Percentiles rank a stretch among this genome's conserved stretches.
Evolutionary conservation across 1,284 basidiomycete species (phyloP).

Genomic region (Ceratobasidium sp.): DNA sequence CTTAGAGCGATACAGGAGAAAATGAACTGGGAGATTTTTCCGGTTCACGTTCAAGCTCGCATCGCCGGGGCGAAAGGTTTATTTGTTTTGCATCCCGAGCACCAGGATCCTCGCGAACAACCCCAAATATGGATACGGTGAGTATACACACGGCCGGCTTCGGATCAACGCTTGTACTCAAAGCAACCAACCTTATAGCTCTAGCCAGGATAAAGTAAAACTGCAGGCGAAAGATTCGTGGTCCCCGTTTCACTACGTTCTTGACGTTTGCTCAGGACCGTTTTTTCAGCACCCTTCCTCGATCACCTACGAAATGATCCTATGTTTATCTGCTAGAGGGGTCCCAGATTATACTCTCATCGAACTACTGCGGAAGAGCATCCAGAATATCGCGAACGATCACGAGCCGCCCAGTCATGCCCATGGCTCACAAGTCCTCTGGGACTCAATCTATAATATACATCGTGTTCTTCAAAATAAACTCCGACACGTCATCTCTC

Average conservation of each 20-base stretch:
- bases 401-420: slow-evolving; percentile 11
- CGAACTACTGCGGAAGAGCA: slow-evolving; percentile 27
- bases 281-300: slow-evolving; percentile 3
- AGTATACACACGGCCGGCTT: slow-evolving; percentile 3
- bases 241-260: slow-evolving; percentile 27
- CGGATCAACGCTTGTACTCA: too few relatives aligned
- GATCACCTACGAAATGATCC: slow-evolving; percentile 37
- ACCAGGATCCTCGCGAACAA: slow-evolving; percentile 7
- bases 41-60: slow-evolving; percentile 46
- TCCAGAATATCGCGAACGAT: slow-evolving; percentile 1
- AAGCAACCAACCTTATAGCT: not conserved
- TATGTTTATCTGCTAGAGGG: slow-evolving; percentile 44
- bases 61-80: slow-evolving; percentile 48
- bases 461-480: slow-evolving; percentile 29
- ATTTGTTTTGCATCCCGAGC: slow-evolving; percentile 40
- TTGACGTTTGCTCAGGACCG: slow-evolving; percentile 20
- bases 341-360: slow-evolving; percentile 28
- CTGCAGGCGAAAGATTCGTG: slow-evolving; percentile 20
- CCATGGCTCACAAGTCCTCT: slow-evolving; percentile 35
- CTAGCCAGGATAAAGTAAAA: slow-evolving; percentile 45
- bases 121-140: slow-evolving; percentile 48
- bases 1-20: slow-evolving; percentile 40
- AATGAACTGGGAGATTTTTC: slow-evolving; percentile 25
- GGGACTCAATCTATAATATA: slow-evolving; percentile 41
- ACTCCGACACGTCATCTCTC: slow-evolving; percentile 24